Conservation (phyloP, 2,329 filamentous ascomycete species). For the Verticillium klebahnii region DNA sequence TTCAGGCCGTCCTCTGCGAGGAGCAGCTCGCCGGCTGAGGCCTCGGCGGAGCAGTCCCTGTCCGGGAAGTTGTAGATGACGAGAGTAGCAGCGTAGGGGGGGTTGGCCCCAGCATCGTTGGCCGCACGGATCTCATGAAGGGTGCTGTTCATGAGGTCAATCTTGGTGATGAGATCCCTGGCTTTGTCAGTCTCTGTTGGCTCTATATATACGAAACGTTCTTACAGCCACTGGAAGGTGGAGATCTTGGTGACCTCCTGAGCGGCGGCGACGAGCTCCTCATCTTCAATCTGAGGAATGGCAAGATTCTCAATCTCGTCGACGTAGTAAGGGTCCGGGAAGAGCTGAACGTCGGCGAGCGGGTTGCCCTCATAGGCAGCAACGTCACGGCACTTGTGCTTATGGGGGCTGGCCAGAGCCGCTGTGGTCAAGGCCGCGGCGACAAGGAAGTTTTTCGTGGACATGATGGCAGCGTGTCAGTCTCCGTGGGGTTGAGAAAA, state of each 20-base stretch:
- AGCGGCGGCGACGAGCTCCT: slow-evolving; percentile 34
- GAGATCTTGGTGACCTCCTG: slow-evolving; percentile 22
- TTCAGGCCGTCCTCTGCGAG: slow-evolving; percentile 22
- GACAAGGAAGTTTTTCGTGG: neutral
- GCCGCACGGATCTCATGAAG: slow-evolving; percentile 20
- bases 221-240: slow-evolving; percentile 24
- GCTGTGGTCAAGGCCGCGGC: slow-evolving; percentile 8
- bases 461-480: neutral
- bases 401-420: slow-evolving; percentile 5
- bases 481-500: neutral
- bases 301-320: slow-evolving; percentile 37
- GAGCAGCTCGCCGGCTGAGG: slow-evolving; percentile 28
- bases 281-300: slow-evolving; percentile 45
- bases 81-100: slow-evolving; percentile 21
- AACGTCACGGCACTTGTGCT: slow-evolving; percentile 4
- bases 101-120: slow-evolving; percentile 12
- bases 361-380: slow-evolving; percentile 29
- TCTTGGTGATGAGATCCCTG: slow-evolving; percentile 26
- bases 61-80: slow-evolving; percentile 33
- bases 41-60: slow-evolving; percentile 30
- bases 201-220: neutral
- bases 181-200: neutral
- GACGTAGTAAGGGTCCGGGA: slow-evolving; percentile 31
- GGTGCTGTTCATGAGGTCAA: slow-evolving; percentile 22
- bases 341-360: slow-evolving; percentile 26